Evolutionary conservation across 2,329 filamentous ascomycete genomes (phyloP).

Genomic region (Berkeleyomyces rouxiae): DNA sequence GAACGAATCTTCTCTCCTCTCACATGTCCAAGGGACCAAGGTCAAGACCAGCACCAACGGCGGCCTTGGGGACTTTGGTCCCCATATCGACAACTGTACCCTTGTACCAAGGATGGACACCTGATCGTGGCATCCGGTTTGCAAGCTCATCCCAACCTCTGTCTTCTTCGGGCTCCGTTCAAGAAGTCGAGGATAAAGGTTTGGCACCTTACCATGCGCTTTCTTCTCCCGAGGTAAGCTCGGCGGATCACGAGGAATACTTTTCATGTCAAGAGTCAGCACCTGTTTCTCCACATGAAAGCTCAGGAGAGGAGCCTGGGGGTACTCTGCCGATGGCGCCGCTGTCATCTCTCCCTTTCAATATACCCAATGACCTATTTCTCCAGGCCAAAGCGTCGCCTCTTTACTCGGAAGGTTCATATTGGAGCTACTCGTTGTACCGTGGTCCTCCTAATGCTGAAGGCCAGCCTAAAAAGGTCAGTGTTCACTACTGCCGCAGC

Average conservation of each 20-base stretch:
- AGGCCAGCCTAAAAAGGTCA: slow-evolving; percentile 35
- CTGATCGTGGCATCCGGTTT: slow-evolving; percentile 8
- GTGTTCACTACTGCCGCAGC: slow-evolving; percentile 62
- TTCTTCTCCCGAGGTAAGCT: not conserved
- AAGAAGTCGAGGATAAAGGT: not conserved
- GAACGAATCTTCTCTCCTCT: not conserved
- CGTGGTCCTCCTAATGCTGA: slow-evolving; percentile 27
- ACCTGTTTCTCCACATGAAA: not conserved
- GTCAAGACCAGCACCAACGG: not conserved
- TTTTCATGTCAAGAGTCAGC: not conserved
- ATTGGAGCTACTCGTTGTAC: slow-evolving; percentile 56
- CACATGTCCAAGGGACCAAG: not conserved
- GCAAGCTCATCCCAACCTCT: not conserved
- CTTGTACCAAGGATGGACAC: not conserved
- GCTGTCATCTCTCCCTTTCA: slow-evolving; percentile 26
- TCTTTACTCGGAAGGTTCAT: slow-evolving; percentile 32
- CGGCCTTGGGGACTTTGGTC: not conserved
- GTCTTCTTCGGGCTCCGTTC: not conserved
- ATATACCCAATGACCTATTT: slow-evolving; percentile 31
- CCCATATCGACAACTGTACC: not conserved
- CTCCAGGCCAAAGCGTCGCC: slow-evolving; percentile 30
- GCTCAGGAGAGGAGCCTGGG: not conserved
- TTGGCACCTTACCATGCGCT: not conserved
- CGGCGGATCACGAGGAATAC: not conserved
- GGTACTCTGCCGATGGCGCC: slow-evolving; percentile 19